These are phyloP conservation scores for Debaryomyces coudertii DNA, from an alignment of 1,139 yeast genomes.

Conservation along the genomic window DNA sequence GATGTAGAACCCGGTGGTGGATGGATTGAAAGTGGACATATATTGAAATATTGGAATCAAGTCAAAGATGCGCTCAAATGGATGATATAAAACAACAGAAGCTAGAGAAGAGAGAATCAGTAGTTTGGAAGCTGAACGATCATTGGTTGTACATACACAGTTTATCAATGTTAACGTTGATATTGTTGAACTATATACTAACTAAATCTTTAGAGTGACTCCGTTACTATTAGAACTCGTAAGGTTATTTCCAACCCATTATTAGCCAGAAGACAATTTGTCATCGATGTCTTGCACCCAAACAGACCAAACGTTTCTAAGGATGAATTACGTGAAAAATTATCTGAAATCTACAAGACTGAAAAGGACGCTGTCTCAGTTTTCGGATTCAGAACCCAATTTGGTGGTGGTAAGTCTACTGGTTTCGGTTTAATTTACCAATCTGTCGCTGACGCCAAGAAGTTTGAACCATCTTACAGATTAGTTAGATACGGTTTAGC, in stretches of 20 bases:
- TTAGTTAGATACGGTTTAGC: slow-evolving; percentile 99
- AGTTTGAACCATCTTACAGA: slow-evolving; percentile 99
- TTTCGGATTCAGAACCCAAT: slow-evolving; percentile 99
- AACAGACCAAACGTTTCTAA: slow-evolving; percentile 99
- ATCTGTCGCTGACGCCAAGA: slow-evolving; percentile 97
- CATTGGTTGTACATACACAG: slow-evolving; percentile 1
- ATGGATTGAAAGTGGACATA: slow-evolving; percentile 2
- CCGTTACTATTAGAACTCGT: slow-evolving; percentile 99
- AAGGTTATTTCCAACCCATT: slow-evolving; percentile 99
- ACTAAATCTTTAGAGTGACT: slow-evolving; percentile 73
- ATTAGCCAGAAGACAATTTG: slow-evolving; percentile 99
- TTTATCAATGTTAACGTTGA: background rate
- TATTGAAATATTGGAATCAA: slow-evolving; percentile 1
- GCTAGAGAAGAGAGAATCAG: background rate
- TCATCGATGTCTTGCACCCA: slow-evolving; percentile 99
- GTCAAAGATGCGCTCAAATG: background rate
- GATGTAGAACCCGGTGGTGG: background rate
- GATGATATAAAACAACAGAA: background rate
- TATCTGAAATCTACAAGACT: slow-evolving; percentile 95
- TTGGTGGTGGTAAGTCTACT: slow-evolving; percentile 99
- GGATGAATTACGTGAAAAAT: slow-evolving; percentile 98
- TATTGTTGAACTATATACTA: slow-evolving; percentile 29
- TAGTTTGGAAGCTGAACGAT: background rate
- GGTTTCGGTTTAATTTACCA: slow-evolving; percentile 99
- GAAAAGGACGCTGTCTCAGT: slow-evolving; percentile 99